Conservation (phyloP, 495 filamentous ascomycete genomes). For the Recurvomyces mirabilis region DNA sequence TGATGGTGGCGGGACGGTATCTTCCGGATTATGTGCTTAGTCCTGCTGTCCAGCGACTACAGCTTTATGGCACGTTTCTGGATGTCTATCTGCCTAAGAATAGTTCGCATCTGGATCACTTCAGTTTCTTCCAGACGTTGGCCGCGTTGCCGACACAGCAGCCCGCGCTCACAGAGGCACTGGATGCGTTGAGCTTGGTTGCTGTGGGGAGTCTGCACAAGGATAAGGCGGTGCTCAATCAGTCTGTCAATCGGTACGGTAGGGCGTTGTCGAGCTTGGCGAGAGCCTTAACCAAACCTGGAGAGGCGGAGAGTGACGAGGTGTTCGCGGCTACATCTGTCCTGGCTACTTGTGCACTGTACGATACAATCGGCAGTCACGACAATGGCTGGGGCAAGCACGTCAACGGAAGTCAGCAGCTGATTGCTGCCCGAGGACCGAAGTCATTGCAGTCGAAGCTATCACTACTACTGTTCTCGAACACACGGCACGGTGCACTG, state of each 20-base stretch:
- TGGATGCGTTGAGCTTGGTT: constrained; percentile 14
- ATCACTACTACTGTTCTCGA: constrained; percentile 12
- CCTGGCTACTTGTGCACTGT: constrained; percentile 14
- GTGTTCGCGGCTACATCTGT: constrained; percentile 10
- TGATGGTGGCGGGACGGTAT: too few relatives aligned
- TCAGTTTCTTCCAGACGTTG: constrained; percentile 10
- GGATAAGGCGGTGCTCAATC: constrained; percentile 6
- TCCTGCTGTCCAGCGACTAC: constrained; percentile 3
- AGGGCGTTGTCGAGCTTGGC: constrained; percentile 5
- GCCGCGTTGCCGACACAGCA: background rate
- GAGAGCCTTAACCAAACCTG: background rate
- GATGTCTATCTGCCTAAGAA: constrained; percentile 12
- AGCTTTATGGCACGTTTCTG: constrained; percentile 13
- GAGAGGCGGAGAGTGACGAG: constrained; percentile 9
- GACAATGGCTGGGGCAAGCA: constrained; percentile 15
- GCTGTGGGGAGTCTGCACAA: constrained; percentile 15
- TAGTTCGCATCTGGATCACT: background rate
- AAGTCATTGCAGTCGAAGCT: constrained; percentile 7
- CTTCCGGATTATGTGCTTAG: constrained; percentile 1
- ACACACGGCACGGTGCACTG: constrained; percentile 13
- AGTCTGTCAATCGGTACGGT: constrained; percentile 8
- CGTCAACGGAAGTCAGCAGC: constrained; percentile 7
- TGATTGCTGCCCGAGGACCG: constrained; percentile 13
- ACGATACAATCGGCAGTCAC: constrained; percentile 10
- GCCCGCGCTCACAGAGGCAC: constrained; percentile 5